A percentile compares a stretch with the other conserved stretches of the same genome.
Evolutionary conservation across 1,284 basidiomycete genomes (phyloP).

Genomic region (Sphagnurus paluster): DNA sequence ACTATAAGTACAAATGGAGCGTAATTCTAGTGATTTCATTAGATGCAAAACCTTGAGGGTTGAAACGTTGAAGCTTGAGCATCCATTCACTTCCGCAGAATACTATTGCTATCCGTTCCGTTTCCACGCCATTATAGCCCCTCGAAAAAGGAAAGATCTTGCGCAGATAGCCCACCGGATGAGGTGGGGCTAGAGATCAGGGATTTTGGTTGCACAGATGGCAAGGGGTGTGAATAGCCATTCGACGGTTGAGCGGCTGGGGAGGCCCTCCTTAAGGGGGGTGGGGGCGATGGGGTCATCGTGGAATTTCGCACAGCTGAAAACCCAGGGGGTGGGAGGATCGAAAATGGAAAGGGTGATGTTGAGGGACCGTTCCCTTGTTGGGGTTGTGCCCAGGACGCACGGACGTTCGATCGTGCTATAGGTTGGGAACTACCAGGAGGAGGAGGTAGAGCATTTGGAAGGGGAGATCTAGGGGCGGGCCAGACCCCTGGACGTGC

Average conservation of each 20-base stretch:
- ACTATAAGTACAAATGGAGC: no score
- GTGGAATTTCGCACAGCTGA: slow-evolving; percentile 4
- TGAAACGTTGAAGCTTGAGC: no score
- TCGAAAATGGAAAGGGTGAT: slow-evolving; percentile 6
- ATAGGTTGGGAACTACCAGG: slow-evolving; percentile 15
- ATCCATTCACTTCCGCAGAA: no score
- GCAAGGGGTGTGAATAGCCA: slow-evolving; percentile 1
- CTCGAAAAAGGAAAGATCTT: slow-evolving; percentile 32
- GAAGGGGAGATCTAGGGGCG: slow-evolving; percentile 57
- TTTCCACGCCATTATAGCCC: slow-evolving; percentile 17
- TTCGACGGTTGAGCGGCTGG: no score
- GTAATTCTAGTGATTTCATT: no score
- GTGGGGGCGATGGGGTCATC: slow-evolving; percentile 6
- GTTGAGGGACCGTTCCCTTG: slow-evolving; percentile 4
- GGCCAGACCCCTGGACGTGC: slow-evolving; percentile 59
- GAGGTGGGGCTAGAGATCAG: slow-evolving; percentile 9
- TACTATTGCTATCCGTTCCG: no score
- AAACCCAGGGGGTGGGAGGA: slow-evolving; percentile 12
- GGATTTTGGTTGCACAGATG: background rate
- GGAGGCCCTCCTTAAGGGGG: no score
- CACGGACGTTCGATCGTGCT: no score
- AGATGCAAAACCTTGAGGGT: no score
- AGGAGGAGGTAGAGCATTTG: slow-evolving; percentile 44
- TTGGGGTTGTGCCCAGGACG: slow-evolving; percentile 2
- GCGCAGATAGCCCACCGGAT: slow-evolving; percentile 25